phyloP scores from a whole-genome alignment of 176 grass and related monocot species.

The Secale cereale region DNA sequence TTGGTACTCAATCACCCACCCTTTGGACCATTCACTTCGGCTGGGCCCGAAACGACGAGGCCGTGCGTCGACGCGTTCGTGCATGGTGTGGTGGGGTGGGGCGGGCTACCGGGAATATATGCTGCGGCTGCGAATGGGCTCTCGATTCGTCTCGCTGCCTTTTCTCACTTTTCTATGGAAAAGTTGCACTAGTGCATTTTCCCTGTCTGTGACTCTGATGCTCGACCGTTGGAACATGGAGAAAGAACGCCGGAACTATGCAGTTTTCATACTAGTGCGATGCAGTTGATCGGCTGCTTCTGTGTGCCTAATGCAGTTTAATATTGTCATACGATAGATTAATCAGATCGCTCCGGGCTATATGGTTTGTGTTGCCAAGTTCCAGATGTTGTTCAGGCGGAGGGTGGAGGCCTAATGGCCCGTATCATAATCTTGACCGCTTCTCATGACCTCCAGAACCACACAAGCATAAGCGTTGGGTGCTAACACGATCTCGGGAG shows the following conservation, averaged over 20 bases:
- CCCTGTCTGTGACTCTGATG: not conserved
- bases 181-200: not conserved
- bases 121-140: not conserved
- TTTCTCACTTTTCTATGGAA: not conserved
- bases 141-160: not conserved
- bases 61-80: not conserved
- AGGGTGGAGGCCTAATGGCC: too few relatives aligned
- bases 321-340: too few relatives aligned
- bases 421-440: too few relatives aligned
- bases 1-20: not conserved
- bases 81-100: not conserved
- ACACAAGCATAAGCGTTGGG: too few relatives aligned
- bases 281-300: not conserved
- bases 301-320: too few relatives aligned
- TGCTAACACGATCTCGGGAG: not conserved
- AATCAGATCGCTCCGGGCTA: too few relatives aligned
- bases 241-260: too few relatives aligned
- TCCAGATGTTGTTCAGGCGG: too few relatives aligned
- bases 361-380: too few relatives aligned
- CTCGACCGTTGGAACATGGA: not conserved
- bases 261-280: not conserved
- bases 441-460: too few relatives aligned
- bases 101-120: conserved; percentile 9
- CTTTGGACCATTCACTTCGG: not conserved
- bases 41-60: not conserved